Conservation (phyloP, 2,329 filamentous ascomycete genomes). For the Hymenoscyphus infarciens region DNA sequence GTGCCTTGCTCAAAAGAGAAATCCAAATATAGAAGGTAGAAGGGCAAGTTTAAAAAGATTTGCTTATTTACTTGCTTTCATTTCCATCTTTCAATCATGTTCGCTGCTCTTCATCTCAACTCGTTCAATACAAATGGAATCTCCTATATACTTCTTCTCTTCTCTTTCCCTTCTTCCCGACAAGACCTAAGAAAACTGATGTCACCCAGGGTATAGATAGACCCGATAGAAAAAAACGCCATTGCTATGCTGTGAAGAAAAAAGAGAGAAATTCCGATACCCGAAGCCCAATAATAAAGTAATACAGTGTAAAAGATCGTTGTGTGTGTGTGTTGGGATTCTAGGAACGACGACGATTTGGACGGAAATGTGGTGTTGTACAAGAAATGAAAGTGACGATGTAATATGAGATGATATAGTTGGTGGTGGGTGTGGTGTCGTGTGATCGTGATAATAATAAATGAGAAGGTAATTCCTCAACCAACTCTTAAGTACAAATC, state of each 20-base stretch:
- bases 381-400: background rate
- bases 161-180: background rate
- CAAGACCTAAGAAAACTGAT: background rate
- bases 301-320: background rate
- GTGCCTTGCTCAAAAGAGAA: too few species aligned
- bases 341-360: too few species aligned
- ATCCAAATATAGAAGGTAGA: too few species aligned
- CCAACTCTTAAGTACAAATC: slow-evolving; percentile 60
- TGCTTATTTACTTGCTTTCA: background rate
- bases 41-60: too few species aligned
- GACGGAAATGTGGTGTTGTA: background rate
- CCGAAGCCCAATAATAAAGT: background rate
- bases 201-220: background rate
- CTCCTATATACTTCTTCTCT: background rate
- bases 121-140: background rate
- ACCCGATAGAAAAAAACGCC: background rate
- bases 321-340: background rate
- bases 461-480: slow-evolving; percentile 31
- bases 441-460: background rate
- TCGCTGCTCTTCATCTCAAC: background rate
- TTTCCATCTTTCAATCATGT: background rate
- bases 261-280: background rate
- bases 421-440: background rate
- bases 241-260: background rate
- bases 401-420: background rate